These are phyloP conservation scores for Zoysia pacifica DNA, from an alignment of 176 grass and related monocot species.

Conservation along the genomic window DNA sequence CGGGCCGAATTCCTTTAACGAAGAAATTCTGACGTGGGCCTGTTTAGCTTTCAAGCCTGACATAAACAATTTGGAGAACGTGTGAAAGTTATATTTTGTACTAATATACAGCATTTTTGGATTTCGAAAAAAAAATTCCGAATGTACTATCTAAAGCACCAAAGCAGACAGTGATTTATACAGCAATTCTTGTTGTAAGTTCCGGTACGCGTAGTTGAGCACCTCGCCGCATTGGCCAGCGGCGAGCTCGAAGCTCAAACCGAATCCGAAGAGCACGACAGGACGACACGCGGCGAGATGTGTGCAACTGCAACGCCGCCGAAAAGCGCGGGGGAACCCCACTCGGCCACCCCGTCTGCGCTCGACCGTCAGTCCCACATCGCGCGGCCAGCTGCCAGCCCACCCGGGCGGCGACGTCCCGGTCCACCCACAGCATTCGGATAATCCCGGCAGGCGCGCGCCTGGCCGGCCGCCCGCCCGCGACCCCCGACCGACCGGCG, in stretches of 20 bases:
- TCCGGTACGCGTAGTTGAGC: too few species aligned
- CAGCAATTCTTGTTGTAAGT: too few species aligned
- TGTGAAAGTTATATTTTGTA: too few species aligned
- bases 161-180: too few species aligned
- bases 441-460: conserved; percentile 30
- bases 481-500: conserved; percentile 13
- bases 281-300: background rate
- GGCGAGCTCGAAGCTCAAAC: background rate
- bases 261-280: background rate
- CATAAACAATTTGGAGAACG: background rate
- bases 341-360: background rate
- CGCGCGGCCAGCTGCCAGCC: conserved; percentile 15
- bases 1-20: background rate
- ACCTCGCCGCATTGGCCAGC: background rate
- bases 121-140: too few species aligned
- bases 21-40: background rate
- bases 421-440: conserved; percentile 20
- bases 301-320: background rate
- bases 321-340: background rate
- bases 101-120: too few species aligned
- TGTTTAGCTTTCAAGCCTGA: background rate
- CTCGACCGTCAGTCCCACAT: conserved; percentile 5
- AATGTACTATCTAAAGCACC: too few species aligned
- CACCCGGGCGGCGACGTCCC: background rate
- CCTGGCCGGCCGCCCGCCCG: too few species aligned